These are phyloP conservation scores for Venturia carpophila DNA, from an alignment of 2,329 filamentous ascomycete species.

Conservation along the genomic window DNA sequence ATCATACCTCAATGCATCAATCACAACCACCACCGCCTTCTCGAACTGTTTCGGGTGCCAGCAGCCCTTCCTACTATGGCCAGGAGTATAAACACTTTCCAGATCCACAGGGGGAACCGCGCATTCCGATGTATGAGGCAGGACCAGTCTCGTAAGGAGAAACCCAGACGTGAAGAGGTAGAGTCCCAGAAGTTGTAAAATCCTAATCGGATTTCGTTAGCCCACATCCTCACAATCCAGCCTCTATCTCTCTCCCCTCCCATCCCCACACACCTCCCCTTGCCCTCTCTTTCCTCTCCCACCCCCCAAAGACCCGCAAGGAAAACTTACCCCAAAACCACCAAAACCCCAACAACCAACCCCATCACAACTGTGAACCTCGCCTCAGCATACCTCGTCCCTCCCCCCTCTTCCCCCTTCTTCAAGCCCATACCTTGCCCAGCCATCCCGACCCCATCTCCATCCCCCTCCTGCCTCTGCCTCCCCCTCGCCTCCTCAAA, in stretches of 20 bases:
- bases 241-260: neutral
- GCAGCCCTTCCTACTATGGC: conserved; percentile 56
- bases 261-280: neutral
- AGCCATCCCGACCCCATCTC: neutral
- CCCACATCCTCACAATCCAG: neutral
- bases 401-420: neutral
- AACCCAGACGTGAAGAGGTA: conserved; percentile 94
- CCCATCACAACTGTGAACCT: conserved; percentile 48
- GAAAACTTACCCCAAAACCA: conserved; percentile 53
- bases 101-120: conserved; percentile 54
- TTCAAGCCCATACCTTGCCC: neutral
- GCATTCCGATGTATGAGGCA: conserved; percentile 71
- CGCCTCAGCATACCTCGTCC: conserved; percentile 35
- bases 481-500: too few species aligned
- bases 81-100: conserved; percentile 29
- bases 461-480: neutral
- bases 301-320: too few species aligned
- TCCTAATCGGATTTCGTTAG: conserved; percentile 31
- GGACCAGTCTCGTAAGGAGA: conserved; percentile 75
- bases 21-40: conserved; percentile 80
- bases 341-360: conserved; percentile 56
- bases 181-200: conserved; percentile 71
- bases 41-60: conserved; percentile 95
- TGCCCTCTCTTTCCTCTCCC: neutral
- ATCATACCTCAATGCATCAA: conserved; percentile 93